Base-by-base conservation (phyloP, 2,329 filamentous ascomycete genomes). In the Epicoccum nigrum region DNA sequence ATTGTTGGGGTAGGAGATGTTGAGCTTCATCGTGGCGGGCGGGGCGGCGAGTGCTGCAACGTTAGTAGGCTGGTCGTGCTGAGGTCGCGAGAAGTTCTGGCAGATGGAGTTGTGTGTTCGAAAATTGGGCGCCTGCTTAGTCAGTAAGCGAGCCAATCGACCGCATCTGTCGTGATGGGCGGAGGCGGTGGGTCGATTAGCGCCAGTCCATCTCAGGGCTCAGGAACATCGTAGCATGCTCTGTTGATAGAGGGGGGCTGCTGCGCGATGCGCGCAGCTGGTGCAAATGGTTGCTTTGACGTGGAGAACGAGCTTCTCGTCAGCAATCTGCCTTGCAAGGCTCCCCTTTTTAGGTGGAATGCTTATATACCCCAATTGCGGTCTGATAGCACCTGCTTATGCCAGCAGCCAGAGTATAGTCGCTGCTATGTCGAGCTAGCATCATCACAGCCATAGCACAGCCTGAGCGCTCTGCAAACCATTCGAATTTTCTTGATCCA, bases 1-100 rank as follows among this genome's bases (percentile, higher is more conserved):
- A 83, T 97, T 97, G 87, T 93, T 91, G 83, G 94, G 94, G 88
- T 92, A 96, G 75, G 84, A 86, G 75, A 87, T 83, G 81, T 87
- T 87, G 78, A 87, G 83, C 83, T 90, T 89, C 87, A 89, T 89
- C 82, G 83, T 72, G 69, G 69, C 70, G 66, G 60, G 62, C 59
- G 63, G 64, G 65, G 57, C 59, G 58, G 61, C 54, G 59, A 56
- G 58, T 65, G 65, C 67, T 69, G 68, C 67, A 71, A 68, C 64
- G 67, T 70, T 67, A 67, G 67, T 69, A 65, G 60, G 55, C 49
- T 68, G 65, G 67, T 67, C 67, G 60, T 58, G 39, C 27, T 32
- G 53, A 48, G 20, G 40, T 33, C 40, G 46, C 34, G 46, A 38
- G 55, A 45, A 45, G 13, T 49, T 43, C 12, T 35, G 31, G 35